Conservation (phyloP, 257 asterid genomes). For the Primulina eburnea region DNA sequence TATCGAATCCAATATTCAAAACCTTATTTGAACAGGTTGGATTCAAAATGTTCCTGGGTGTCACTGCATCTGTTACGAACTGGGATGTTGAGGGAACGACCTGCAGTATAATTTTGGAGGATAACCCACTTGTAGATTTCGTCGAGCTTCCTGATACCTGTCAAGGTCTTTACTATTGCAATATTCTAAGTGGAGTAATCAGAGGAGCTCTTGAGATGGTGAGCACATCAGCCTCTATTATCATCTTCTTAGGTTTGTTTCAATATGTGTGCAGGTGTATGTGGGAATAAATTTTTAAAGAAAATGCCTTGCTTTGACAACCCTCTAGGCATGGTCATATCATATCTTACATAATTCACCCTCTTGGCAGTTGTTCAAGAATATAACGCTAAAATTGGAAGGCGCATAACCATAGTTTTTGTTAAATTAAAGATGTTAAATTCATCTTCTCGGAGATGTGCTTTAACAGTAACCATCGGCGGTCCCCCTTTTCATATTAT, state of each 20-base stretch:
- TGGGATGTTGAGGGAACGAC: constrained; percentile 95
- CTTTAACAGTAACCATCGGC: background rate
- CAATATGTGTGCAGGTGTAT: background rate
- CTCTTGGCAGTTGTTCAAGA: background rate
- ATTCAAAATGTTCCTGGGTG: constrained; percentile 87
- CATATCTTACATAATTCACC: background rate
- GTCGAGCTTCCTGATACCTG: constrained; percentile 98
- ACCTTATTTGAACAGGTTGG: constrained; percentile 59
- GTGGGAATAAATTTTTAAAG: background rate
- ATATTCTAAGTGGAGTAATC: constrained; percentile 86
- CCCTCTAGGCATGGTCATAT: background rate
- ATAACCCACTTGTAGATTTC: constrained; percentile 92
- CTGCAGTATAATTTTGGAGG: constrained; percentile 90
- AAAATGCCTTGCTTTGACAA: background rate
- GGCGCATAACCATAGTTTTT: background rate
- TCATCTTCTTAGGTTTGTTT: background rate
- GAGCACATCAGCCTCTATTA: constrained; percentile 30
- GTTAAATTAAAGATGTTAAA: background rate
- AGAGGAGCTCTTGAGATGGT: constrained; percentile 98
- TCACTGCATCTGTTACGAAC: constrained; percentile 73
- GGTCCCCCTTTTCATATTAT: background rate
- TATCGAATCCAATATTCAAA: background rate
- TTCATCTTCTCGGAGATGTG: background rate
- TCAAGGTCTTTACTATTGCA: constrained; percentile 93
- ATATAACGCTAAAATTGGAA: background rate